Base-by-base conservation (phyloP, 1,139 yeast genomes). In the Debaryomyces sp. region DNA sequence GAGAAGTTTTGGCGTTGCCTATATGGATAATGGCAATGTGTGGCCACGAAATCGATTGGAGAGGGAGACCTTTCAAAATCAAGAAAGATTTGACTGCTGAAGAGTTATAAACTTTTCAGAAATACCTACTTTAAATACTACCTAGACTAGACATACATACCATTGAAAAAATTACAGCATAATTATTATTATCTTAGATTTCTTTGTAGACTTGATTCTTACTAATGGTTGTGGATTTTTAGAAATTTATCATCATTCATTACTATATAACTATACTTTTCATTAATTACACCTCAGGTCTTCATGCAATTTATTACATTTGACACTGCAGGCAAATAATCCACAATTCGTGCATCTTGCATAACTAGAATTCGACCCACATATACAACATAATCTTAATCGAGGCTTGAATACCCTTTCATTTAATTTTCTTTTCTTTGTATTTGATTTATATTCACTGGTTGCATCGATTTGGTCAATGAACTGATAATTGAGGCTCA, bases 31-130 rank as follows among this genome's bases (percentile, higher is more conserved):
- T 71, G 35, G 96, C 97, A 1, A 86, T 90, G 86, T 58, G 75
- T 38, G 96, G 97, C 0, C 85, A 87, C 33, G 79, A 77, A 46
- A 87, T 90, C 36, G 86, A 84, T 52, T 90, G 97, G 97, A 73
- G 97, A 52, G 89, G 90, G 22, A 75, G 81, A 51, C 90, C 91
- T 4, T 90, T 89, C 62, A 73, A 72, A 52, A 90, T 90, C 54
- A 80, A 83, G 49, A 72, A 82, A 6, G 96, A 90, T 62, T 71
- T 89, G 50, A 84, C 90, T 2, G 96, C 96, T 0, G 92, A 84
- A 60, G 90, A 82, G 60, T 66, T 84, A 49, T 74, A 56, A 42
- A 18, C 34, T 22, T 38, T 37, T 24, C 32, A 27, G 22, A n/a
- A 21, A 10, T 32, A 32, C 35, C 10, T 32, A 32, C 9, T 3